Percentiles rank a stretch among this genome's conserved stretches.
phyloP scores from a whole-genome alignment of 2,329 filamentous ascomycete species.

The Apiospora malaysiana region DNA sequence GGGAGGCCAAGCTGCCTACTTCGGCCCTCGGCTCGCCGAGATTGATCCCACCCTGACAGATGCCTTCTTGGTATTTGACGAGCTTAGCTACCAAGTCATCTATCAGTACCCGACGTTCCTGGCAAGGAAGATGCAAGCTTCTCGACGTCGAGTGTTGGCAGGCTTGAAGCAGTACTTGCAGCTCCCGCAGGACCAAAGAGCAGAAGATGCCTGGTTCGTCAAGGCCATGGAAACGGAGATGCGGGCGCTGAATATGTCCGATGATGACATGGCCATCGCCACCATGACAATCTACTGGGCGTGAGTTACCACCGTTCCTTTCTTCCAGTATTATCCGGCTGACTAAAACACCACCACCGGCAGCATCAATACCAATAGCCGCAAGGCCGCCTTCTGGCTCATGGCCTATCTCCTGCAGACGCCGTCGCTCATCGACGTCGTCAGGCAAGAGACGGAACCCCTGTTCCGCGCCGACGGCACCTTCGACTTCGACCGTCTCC shows the following conservation, averaged over 20 bases:
- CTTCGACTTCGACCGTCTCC: not conserved
- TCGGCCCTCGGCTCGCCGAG: conserved; percentile 29
- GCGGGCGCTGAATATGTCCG: conserved; percentile 1
- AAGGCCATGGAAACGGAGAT: conserved; percentile 20
- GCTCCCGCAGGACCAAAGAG: conserved; percentile 23
- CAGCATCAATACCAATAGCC: conserved; percentile 20
- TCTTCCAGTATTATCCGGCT: too few relatives aligned
- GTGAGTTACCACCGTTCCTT: not conserved
- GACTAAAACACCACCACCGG: not conserved
- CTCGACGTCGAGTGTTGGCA: conserved; percentile 24
- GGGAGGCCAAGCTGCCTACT: conserved; percentile 32
- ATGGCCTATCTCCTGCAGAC: not conserved
- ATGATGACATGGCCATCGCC: conserved; percentile 9
- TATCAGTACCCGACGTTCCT: conserved; percentile 36
- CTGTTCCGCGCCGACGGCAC: not conserved
- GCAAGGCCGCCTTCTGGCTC: conserved; percentile 19
- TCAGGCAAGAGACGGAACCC: conserved; percentile 13
- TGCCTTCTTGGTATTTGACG: conserved; percentile 33
- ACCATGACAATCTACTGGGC: conserved; percentile 19
- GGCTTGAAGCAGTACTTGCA: conserved; percentile 29
- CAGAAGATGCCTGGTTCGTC: conserved; percentile 16
- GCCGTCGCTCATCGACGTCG: not conserved
- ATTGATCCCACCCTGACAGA: conserved; percentile 28
- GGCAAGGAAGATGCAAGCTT: conserved; percentile 28
- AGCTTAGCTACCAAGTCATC: conserved; percentile 36